Percentiles rank a stretch among this genome's conserved stretches.
These are phyloP conservation scores for Fusarium circinatum DNA, from an alignment of 2,329 filamentous ascomycete species.

Conservation along the genomic window DNA sequence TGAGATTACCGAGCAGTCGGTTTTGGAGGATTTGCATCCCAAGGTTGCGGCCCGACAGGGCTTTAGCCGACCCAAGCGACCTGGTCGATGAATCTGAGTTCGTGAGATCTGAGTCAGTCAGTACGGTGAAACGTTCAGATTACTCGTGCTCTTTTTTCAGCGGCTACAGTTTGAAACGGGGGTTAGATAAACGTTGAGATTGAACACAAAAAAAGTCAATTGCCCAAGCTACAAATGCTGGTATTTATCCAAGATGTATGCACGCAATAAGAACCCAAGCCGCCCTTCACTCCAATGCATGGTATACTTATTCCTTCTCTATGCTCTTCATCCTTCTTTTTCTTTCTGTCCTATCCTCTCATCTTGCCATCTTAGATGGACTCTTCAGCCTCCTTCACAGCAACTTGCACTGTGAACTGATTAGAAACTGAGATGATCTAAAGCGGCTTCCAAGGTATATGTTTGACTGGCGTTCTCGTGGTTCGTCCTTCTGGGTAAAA, in stretches of 20 bases:
- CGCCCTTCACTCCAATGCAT: constrained; percentile 38
- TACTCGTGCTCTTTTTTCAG: background rate
- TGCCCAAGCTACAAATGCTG: constrained; percentile 45
- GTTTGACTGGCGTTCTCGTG: background rate
- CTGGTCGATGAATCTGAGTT: constrained; percentile 66
- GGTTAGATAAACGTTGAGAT: background rate
- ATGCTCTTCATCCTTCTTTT: constrained; percentile 18
- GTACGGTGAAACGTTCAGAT: background rate
- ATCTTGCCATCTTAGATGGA: constrained; percentile 17
- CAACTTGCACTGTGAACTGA: constrained; percentile 24
- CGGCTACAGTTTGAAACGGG: background rate
- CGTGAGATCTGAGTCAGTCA: background rate
- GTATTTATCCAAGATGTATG: constrained; percentile 45
- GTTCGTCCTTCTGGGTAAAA: background rate
- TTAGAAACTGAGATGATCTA: constrained; percentile 27
- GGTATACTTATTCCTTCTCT: constrained; percentile 40
- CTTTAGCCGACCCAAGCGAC: constrained; percentile 83
- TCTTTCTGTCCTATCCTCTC: constrained; percentile 1
- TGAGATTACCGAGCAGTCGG: constrained; percentile 74
- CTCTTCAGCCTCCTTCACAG: constrained; percentile 27
- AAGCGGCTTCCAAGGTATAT: background rate
- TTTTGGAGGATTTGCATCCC: constrained; percentile 75
- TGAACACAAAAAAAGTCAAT: constrained; percentile 41
- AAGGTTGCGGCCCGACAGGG: constrained; percentile 72
- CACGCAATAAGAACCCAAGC: constrained; percentile 40